Evolutionary conservation across 495 filamentous ascomycete genomes (phyloP).

Genomic region (Aspergillus avenaceus): DNA sequence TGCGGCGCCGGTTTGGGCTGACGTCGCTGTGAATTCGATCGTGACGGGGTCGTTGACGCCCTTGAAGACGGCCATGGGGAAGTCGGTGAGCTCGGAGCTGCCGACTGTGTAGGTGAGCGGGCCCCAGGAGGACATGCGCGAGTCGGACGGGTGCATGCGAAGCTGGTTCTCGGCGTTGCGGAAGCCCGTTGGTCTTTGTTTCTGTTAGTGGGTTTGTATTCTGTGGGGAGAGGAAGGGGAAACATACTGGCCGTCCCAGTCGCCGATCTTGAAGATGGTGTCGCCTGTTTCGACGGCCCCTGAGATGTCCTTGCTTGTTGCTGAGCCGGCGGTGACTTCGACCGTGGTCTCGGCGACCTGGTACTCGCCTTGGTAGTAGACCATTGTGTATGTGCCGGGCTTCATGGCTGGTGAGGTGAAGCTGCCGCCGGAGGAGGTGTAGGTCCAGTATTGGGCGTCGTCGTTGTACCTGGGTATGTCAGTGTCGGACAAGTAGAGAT

Average conservation of each 20-base stretch:
- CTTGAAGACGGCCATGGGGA: constrained; percentile 67
- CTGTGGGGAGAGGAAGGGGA: background rate
- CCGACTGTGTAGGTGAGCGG: constrained; percentile 58
- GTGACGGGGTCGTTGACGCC: constrained; percentile 57
- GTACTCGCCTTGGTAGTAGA: constrained; percentile 62
- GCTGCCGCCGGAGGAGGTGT: constrained; percentile 44
- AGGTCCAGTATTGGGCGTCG: constrained; percentile 61
- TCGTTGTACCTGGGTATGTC: constrained; percentile 41
- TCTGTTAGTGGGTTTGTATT: background rate
- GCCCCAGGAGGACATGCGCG: constrained; percentile 56
- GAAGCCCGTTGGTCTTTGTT: constrained; percentile 54
- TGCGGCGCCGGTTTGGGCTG: constrained; percentile 45
- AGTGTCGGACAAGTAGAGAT: background rate
- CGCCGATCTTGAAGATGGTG: constrained; percentile 60
- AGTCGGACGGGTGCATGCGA: constrained; percentile 63
- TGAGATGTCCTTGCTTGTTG: constrained; percentile 50
- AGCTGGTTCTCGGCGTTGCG: constrained; percentile 61
- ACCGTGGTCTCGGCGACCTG: constrained; percentile 50
- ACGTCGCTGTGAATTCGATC: constrained; percentile 54
- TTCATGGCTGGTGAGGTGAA: constrained; percentile 67
- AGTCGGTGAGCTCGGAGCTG: constrained; percentile 41
- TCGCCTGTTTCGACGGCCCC: constrained; percentile 39
- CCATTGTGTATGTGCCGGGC: constrained; percentile 63
- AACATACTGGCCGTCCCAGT: constrained; percentile 52
- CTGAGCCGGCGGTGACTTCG: constrained; percentile 50